Conservation (phyloP, 179 eudicot species). For the Nepenthes alata region DNA sequence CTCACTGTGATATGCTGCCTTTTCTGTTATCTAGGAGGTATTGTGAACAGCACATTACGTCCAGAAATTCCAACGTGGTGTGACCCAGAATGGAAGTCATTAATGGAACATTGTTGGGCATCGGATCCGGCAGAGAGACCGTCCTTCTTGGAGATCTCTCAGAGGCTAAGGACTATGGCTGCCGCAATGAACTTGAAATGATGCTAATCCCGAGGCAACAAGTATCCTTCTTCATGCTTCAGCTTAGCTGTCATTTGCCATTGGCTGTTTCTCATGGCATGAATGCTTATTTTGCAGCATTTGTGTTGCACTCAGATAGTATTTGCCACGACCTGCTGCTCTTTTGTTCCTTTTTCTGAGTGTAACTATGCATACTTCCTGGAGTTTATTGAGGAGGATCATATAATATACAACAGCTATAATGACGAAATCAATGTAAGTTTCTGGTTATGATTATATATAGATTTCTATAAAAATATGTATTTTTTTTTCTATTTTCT, state of each 20-base stretch:
- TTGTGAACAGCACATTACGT: conserved; percentile 75
- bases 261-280: too few relatives aligned
- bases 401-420: background rate
- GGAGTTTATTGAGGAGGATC: background rate
- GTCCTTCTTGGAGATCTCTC: conserved; percentile 81
- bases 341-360: too few relatives aligned
- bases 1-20: too few relatives aligned
- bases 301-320: background rate
- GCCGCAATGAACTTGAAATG: conserved; percentile 85
- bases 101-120: conserved; percentile 95
- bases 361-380: background rate
- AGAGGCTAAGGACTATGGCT: conserved; percentile 85
- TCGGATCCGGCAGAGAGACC: conserved; percentile 70
- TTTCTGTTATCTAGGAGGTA: conserved; percentile 51
- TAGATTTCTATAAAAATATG: background rate
- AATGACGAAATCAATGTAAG: background rate
- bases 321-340: background rate
- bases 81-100: conserved; percentile 93
- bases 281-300: too few relatives aligned
- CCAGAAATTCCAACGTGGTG: conserved; percentile 94
- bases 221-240: background rate
- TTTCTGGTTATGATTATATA: background rate
- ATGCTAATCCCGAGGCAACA: conserved; percentile 2
- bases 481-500: background rate
- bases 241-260: too few relatives aligned